Evolutionary conservation across 305 asterid genomes (phyloP).

Genomic region (Euphrasia arctica): DNA sequence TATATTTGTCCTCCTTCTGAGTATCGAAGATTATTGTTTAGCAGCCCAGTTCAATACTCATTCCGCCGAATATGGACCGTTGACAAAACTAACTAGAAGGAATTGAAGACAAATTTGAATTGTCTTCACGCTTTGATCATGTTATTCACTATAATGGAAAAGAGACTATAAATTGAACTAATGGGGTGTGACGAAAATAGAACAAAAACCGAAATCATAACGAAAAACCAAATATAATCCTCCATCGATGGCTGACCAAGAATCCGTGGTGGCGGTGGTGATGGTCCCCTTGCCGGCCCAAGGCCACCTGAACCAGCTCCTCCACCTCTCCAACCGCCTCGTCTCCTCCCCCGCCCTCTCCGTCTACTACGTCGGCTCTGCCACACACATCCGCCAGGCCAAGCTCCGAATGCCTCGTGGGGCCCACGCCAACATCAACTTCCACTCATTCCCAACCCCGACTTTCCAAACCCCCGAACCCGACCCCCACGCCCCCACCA

Average conservation of each 20-base stretch:
- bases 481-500: conserved; percentile 28
- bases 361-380: conserved; percentile 35
- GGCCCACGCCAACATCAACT: conserved; percentile 25
- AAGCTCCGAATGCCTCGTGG: conserved; percentile 33
- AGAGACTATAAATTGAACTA: too few species aligned
- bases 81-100: too few species aligned
- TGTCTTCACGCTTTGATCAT: too few species aligned
- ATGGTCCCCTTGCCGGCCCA: conserved; percentile 51
- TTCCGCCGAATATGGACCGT: too few species aligned
- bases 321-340: conserved; percentile 43
- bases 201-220: neutral
- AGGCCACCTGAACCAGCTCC: conserved; percentile 53
- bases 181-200: neutral
- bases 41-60: too few species aligned
- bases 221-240: too few species aligned
- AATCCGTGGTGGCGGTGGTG: conserved; percentile 31
- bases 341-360: conserved; percentile 33
- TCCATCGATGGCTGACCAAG: neutral
- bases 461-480: conserved; percentile 34
- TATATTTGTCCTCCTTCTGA: too few species aligned
- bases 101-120: too few species aligned
- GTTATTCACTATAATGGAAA: too few species aligned
- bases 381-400: conserved; percentile 50
- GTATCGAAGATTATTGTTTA: too few species aligned
- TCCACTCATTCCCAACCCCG: conserved; percentile 38